Conservation (phyloP, 2,329 filamentous ascomycete species). For the Epicoccum nigrum region DNA sequence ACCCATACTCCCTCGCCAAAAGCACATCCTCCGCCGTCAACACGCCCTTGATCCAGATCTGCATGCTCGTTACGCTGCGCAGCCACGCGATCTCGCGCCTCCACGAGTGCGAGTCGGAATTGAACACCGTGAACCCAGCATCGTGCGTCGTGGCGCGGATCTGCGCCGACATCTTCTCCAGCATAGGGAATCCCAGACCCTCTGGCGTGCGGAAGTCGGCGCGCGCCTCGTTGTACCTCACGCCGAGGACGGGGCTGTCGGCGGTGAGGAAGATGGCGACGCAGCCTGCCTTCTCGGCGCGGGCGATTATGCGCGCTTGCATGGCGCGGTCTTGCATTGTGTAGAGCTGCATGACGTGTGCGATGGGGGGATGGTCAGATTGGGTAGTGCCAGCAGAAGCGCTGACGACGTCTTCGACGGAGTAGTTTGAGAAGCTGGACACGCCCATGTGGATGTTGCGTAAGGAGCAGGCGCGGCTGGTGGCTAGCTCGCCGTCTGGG, state of each 20-base stretch:
- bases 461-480: conserved; percentile 1
- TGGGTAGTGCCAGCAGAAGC: neutral
- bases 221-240: conserved; percentile 4
- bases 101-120: conserved; percentile 5
- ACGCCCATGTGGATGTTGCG: conserved; percentile 5
- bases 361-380: neutral
- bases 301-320: conserved; percentile 2
- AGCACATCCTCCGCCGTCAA: conserved; percentile 9
- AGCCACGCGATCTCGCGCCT: conserved; percentile 1
- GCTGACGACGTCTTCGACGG: neutral
- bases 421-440: conserved; percentile 3
- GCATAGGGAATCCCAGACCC: conserved; percentile 3
- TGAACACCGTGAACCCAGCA: conserved; percentile 1
- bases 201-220: conserved; percentile 2
- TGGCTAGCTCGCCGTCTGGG: conserved; percentile 2
- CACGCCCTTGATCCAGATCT: conserved; percentile 8
- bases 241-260: conserved; percentile 2
- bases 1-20: conserved; percentile 4
- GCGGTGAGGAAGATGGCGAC: neutral
- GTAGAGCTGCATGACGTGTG: conserved; percentile 3
- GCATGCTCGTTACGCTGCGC: conserved; percentile 4
- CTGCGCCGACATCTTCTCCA: neutral
- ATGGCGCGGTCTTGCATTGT: conserved; percentile 3
- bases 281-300: conserved; percentile 2
- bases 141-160: conserved; percentile 1